These are phyloP conservation scores for Aspergillus quadricinctus DNA, from an alignment of 2,329 filamentous ascomycete species.

Conservation along the genomic window DNA sequence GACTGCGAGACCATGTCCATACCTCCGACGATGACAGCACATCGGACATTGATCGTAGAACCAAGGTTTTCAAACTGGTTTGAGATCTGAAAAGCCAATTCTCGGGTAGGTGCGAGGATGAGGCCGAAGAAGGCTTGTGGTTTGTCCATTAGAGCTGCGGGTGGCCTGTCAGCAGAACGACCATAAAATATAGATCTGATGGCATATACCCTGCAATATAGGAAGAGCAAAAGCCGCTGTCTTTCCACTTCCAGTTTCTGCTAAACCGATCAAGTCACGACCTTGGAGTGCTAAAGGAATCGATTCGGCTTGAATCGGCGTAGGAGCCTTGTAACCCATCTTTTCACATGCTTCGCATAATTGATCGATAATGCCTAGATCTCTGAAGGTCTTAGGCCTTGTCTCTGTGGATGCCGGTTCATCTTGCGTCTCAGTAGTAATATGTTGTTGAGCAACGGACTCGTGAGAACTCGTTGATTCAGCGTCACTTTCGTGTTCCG, in stretches of 20 bases:
- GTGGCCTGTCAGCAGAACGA: conserved; percentile 4
- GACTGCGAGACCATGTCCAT: conserved; percentile 93
- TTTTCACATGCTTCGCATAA: conserved; percentile 83
- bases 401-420: background rate
- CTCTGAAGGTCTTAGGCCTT: conserved; percentile 46
- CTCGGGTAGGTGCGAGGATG: conserved; percentile 85
- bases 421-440: conserved; percentile 3
- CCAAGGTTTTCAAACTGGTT: conserved; percentile 84
- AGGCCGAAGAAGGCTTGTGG: conserved; percentile 84
- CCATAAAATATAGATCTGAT: background rate
- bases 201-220: conserved; percentile 63
- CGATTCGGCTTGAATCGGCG: conserved; percentile 80
- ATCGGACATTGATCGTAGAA: conserved; percentile 79
- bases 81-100: conserved; percentile 87
- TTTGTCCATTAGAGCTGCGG: conserved; percentile 70
- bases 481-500: conserved; percentile 19
- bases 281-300: conserved; percentile 77
- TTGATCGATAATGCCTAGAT: conserved; percentile 72
- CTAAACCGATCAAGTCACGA: conserved; percentile 86
- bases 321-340: conserved; percentile 79
- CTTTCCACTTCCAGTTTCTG: conserved; percentile 94
- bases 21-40: conserved; percentile 82
- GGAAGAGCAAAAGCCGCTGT: conserved; percentile 92
- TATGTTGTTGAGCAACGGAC: conserved; percentile 7
- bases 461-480: conserved; percentile 18